Evolutionary conservation across 2,329 filamentous ascomycete species (phyloP), one percentile per base, ranked within the genome.

Genomic region (Pyrenochaeta sp.): DNA sequence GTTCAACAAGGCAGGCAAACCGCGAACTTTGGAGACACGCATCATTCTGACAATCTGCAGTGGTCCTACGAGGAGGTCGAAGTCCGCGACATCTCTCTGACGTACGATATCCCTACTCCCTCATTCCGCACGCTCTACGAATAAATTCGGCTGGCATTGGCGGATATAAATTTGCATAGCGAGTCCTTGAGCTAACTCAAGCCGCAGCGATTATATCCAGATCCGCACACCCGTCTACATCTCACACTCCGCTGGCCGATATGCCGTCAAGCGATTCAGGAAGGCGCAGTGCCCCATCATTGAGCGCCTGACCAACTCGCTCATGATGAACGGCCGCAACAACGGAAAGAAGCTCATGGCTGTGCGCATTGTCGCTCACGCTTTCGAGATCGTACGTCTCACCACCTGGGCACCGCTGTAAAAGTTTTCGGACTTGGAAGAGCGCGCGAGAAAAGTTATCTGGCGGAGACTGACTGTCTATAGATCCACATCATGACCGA

Each of bases 241-340:
- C 85, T 93, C 95, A 82, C 95, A 99, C 90, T 96, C 93, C 72
- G 95, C 96, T 79, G 95, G 95, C 82, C 92, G 93, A 82, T 99
- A 97, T 89, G 95, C 95, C 81, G 89, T 90, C 85, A 99, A 99
- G 93, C 91, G 96, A 81, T 99, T 99, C 92, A 92, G 95, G 88
- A 99, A 99, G 91, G 95, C 96, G 82, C 96, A 98, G 89, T 99
- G 95, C 92, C 95, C 95, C 79, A 98, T 99, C 90, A 97, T 99
- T 81, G 95, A 99, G 91, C 94, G 95, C 83, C 90, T 99, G 77
- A 99, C 95, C 88, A 99, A 99, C 91, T 98, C 95, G 62, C 90
- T 99, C 82, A 99, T 99, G 96, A 98, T 98, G 94, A 97, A 99
- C 90, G 95, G 95, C 85, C 95, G 95, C 86, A 99, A 99, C 92